Evolutionary conservation across 441 rosid genomes (phyloP).

Genomic region (Populus trichocarpa): DNA sequence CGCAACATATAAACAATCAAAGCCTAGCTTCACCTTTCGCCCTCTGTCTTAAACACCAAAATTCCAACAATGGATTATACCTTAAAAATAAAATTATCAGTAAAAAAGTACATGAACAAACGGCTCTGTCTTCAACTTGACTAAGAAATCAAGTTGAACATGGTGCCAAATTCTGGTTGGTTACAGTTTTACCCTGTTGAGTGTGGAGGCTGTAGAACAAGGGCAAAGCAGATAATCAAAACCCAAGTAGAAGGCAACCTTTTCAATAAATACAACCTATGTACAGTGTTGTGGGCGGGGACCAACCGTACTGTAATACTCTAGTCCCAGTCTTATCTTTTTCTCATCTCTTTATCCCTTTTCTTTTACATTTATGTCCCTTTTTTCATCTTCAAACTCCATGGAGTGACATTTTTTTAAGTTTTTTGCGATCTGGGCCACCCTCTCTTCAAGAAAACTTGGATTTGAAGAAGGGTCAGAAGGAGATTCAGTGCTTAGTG

Average conservation of each 20-base stretch:
- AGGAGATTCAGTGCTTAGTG: too few relatives aligned
- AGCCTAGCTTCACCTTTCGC: neutral
- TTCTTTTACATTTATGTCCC: too few relatives aligned
- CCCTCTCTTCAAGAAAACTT: too few relatives aligned
- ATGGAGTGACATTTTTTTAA: neutral
- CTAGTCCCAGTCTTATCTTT: neutral
- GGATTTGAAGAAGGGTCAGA: too few relatives aligned
- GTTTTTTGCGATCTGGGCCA: too few relatives aligned
- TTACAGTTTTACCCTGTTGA: neutral
- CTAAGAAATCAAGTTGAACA: too few relatives aligned
- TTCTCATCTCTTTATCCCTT: too few relatives aligned
- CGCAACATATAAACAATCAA: neutral
- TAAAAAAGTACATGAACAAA: neutral
- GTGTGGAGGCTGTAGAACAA: too few relatives aligned
- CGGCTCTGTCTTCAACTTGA: neutral
- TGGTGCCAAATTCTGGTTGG: neutral
- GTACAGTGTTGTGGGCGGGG: constrained; percentile 12
- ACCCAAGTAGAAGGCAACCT: neutral
- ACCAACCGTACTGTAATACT: neutral
- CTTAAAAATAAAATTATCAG: neutral
- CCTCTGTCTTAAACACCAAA: neutral
- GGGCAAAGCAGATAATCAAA: neutral
- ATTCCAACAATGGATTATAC: neutral
- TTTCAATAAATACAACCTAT: neutral
- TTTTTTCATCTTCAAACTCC: neutral